phyloP scores from a whole-genome alignment of 306 rosid genomes.

The Trifolium subterraneum region DNA sequence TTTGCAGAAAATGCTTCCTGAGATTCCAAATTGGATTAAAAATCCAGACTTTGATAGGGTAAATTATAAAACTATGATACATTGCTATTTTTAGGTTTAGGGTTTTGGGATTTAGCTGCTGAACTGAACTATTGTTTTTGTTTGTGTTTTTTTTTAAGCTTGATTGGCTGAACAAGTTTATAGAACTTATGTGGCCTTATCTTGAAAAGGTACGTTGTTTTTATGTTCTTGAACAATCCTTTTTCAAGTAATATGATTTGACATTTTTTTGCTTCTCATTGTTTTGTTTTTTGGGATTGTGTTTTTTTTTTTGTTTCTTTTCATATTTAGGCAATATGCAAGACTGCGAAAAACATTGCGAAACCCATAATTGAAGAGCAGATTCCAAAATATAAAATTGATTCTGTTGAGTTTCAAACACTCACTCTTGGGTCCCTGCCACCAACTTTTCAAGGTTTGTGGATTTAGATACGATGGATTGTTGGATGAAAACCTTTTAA shows the following conservation, averaged over 20 bases:
- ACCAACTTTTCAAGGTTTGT: conserved; percentile 92
- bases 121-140: not conserved
- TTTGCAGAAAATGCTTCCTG: conserved; percentile 78
- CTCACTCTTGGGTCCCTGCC: conserved; percentile 85
- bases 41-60: conserved; percentile 93
- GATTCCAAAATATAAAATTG: conserved; percentile 84
- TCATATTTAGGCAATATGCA: conserved; percentile 75
- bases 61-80: conserved; percentile 1
- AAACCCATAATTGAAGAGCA: conserved; percentile 87
- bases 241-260: not conserved
- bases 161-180: conserved; percentile 89
- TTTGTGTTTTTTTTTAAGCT: conserved; percentile 50
- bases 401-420: conserved; percentile 77
- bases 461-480: conserved; percentile 34
- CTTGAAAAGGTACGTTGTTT: conserved; percentile 77
- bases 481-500: not conserved
- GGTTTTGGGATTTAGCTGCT: conserved; percentile 31
- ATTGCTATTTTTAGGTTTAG: not conserved
- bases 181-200: conserved; percentile 83
- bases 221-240: not conserved
- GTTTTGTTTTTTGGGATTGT: conserved; percentile 5
- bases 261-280: not conserved
- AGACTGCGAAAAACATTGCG: conserved; percentile 71
- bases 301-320: not conserved
- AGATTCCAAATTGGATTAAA: conserved; percentile 90